These are phyloP conservation scores for Rhypophila decipiens DNA, from an alignment of 495 filamentous ascomycete genomes.

Conservation along the genomic window DNA sequence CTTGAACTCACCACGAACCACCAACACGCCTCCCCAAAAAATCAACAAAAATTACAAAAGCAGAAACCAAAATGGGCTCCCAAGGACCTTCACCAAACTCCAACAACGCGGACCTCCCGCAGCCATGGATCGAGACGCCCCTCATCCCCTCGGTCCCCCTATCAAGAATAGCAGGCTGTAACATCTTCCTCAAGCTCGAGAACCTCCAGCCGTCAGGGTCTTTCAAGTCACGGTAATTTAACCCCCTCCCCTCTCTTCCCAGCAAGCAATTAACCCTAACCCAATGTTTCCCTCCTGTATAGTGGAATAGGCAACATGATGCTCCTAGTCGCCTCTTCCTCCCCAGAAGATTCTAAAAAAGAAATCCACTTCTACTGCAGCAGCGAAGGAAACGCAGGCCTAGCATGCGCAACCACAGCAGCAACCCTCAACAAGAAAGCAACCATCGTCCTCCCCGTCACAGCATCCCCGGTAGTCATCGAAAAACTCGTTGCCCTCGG, in stretches of 20 bases:
- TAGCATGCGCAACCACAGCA: slow-evolving; percentile 81
- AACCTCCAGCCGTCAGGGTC: slow-evolving; percentile 88
- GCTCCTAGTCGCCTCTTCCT: slow-evolving; percentile 40
- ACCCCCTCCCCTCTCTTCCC: neutral
- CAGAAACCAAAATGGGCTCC: slow-evolving; percentile 31
- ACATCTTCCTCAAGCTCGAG: slow-evolving; percentile 89
- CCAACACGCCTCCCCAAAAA: neutral
- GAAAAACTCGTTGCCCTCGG: slow-evolving; percentile 68
- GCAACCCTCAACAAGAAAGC: slow-evolving; percentile 58
- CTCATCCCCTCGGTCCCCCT: slow-evolving; percentile 61
- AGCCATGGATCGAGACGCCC: slow-evolving; percentile 68
- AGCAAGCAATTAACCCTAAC: neutral
- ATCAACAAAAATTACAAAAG: too few relatives aligned
- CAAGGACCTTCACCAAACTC: slow-evolving; percentile 23
- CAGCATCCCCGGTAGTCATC: slow-evolving; percentile 65
- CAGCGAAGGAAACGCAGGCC: slow-evolving; percentile 84
- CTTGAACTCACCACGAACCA: neutral
- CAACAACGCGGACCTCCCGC: slow-evolving; percentile 22
- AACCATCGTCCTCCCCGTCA: slow-evolving; percentile 74
- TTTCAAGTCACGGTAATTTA: slow-evolving; percentile 72
- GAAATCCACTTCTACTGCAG: slow-evolving; percentile 78
- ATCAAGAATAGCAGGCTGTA: slow-evolving; percentile 65
- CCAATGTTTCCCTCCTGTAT: neutral
- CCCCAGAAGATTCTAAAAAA: slow-evolving; percentile 18
- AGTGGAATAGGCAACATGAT: slow-evolving; percentile 75